A percentile compares a stretch with the other conserved stretches of the same genome.
phyloP scores from a whole-genome alignment of 176 grass and related monocot genomes.

The Phoenix roebelenii region DNA sequence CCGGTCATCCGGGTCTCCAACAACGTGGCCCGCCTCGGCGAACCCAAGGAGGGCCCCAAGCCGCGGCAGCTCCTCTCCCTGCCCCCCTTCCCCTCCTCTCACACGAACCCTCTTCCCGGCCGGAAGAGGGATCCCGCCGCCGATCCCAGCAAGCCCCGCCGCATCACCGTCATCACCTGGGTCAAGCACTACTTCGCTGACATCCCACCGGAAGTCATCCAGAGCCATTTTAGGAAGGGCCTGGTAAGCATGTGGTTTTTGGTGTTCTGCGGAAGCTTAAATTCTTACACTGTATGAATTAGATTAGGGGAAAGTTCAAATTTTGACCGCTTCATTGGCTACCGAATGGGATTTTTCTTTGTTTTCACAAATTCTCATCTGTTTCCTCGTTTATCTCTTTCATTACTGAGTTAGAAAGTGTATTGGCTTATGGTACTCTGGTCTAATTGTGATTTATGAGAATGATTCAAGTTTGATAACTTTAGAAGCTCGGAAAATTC shows the following conservation, averaged over 20 bases:
- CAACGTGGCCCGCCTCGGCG: slow-evolving; percentile 52
- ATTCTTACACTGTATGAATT: too few relatives aligned
- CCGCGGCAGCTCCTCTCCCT: slow-evolving; percentile 71
- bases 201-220: slow-evolving; percentile 50
- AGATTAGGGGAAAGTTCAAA: too few relatives aligned
- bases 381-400: too few relatives aligned
- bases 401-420: too few relatives aligned
- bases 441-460: too few relatives aligned
- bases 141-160: slow-evolving; percentile 3
- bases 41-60: slow-evolving; percentile 52
- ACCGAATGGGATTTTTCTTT: too few relatives aligned
- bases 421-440: too few relatives aligned
- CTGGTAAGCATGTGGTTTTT: slow-evolving; percentile 24
- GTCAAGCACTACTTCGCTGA: slow-evolving; percentile 75
- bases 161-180: slow-evolving; percentile 65
- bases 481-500: too few relatives aligned
- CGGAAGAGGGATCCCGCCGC: slow-evolving; percentile 26
- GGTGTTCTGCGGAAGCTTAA: too few relatives aligned
- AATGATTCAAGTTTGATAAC: too few relatives aligned
- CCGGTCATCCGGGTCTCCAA: slow-evolving; percentile 45
- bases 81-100: slow-evolving; percentile 41
- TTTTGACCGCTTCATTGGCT: too few relatives aligned
- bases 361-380: too few relatives aligned
- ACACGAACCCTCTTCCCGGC: slow-evolving; percentile 40
- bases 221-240: slow-evolving; percentile 52